Percentiles rank a stretch among this genome's conserved stretches.
Evolutionary conservation across 768 basidiomycete genomes (phyloP).

Genomic region (Rickenella mellea): DNA sequence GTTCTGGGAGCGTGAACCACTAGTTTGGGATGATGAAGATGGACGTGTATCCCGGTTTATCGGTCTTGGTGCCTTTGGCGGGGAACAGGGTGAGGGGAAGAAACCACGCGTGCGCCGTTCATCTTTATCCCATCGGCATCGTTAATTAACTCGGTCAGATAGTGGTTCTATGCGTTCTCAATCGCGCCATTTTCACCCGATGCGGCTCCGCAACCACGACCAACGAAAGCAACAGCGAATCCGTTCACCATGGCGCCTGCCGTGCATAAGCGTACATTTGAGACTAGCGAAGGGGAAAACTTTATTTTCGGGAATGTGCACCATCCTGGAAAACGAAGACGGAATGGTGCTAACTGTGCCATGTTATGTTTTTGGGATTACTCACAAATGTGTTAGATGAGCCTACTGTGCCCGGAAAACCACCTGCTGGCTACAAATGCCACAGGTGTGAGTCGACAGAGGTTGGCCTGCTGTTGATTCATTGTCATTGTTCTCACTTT

Average conservation of each 20-base stretch:
- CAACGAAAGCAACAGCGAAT: conserved; percentile 61
- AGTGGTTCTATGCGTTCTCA: conserved; percentile 99
- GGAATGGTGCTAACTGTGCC: conserved; percentile 16
- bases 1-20: conserved; percentile 97
- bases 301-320: conserved; percentile 61
- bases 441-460: conserved; percentile 68
- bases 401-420: conserved; percentile 39
- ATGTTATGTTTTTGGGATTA: conserved; percentile 27
- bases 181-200: conserved; percentile 48
- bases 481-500: conserved; percentile 3
- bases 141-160: background rate
- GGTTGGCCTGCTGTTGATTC: conserved; percentile 27
- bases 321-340: conserved; percentile 47
- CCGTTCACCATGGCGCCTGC: conserved; percentile 41
- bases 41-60: conserved; percentile 72
- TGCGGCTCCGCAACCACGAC: conserved; percentile 27
- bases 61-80: conserved; percentile 82
- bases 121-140: background rate
- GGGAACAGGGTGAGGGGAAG: conserved; percentile 45
- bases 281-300: conserved; percentile 43
- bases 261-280: conserved; percentile 44
- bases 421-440: conserved; percentile 68
- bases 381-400: conserved; percentile 1
- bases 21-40: conserved; percentile 67
- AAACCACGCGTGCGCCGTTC: conserved; percentile 67